These are phyloP conservation scores for Colletotrichum zoysiae DNA, from an alignment of 2,329 filamentous ascomycete genomes.

Conservation along the genomic window DNA sequence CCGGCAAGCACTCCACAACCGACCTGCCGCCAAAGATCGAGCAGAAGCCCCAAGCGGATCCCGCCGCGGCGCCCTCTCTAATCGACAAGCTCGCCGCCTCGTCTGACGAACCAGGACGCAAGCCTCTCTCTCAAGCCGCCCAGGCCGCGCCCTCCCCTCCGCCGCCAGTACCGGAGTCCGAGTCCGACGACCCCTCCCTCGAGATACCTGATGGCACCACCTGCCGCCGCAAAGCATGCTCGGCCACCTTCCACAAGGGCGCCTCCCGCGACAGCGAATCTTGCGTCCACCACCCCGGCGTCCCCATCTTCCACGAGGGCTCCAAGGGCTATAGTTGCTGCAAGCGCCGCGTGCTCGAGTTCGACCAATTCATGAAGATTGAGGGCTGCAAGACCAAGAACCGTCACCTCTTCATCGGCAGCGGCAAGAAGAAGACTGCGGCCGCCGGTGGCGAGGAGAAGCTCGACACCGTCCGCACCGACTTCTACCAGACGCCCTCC, in stretches of 20 bases:
- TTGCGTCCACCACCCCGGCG: slow-evolving; percentile 90
- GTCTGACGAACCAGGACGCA: slow-evolving; percentile 57
- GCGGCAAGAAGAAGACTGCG: slow-evolving; percentile 73
- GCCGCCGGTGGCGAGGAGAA: slow-evolving; percentile 74
- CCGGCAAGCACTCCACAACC: slow-evolving; percentile 90
- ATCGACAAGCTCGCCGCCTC: slow-evolving; percentile 57
- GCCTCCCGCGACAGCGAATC: slow-evolving; percentile 75
- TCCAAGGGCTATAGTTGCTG: slow-evolving; percentile 99
- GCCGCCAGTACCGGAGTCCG: slow-evolving; percentile 79
- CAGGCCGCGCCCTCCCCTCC: slow-evolving; percentile 65
- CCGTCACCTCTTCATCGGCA: slow-evolving; percentile 87
- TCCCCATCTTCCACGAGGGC: slow-evolving; percentile 95
- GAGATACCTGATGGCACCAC: slow-evolving; percentile 79
- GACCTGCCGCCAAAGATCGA: slow-evolving; percentile 75
- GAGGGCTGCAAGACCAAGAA: slow-evolving; percentile 88
- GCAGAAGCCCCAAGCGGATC: slow-evolving; percentile 59
- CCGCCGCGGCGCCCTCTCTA: slow-evolving; percentile 57
- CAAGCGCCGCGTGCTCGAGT: slow-evolving; percentile 93
- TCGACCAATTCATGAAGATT: slow-evolving; percentile 98
- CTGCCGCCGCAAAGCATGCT: slow-evolving; percentile 85
- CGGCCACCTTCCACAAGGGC: slow-evolving; percentile 72
- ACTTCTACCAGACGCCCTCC: slow-evolving; percentile 93
- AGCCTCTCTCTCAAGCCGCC: slow-evolving; percentile 51
- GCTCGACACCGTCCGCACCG: slow-evolving; percentile 82
- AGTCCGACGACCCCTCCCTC: slow-evolving; percentile 84